A percentile compares a stretch with the other conserved stretches of the same genome.
Conservation (phyloP, 2,329 filamentous ascomycete species). For the Colletotrichum cordylinicola region DNA sequence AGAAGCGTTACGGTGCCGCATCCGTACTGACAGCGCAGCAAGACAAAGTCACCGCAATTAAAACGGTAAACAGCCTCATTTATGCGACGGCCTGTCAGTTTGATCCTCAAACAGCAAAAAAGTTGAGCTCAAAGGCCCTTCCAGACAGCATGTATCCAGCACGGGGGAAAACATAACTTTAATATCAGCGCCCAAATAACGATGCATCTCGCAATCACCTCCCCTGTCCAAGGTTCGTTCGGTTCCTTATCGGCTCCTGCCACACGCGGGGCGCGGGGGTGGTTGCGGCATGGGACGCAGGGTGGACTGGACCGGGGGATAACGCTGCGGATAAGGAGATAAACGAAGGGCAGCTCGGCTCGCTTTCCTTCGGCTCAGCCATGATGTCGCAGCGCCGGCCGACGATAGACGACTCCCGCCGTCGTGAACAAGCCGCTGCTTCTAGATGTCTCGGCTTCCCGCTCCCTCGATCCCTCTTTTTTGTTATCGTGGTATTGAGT, state of each 20-base stretch:
- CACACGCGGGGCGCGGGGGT: neutral
- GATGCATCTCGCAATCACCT: neutral
- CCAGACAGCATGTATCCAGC: neutral
- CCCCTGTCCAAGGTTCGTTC: neutral
- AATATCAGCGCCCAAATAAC: neutral
- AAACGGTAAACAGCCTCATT: neutral
- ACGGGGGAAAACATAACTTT: conserved; percentile 14
- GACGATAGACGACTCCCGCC: conserved; percentile 17
- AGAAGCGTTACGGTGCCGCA: neutral
- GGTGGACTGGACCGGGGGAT: neutral
- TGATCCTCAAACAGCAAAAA: neutral
- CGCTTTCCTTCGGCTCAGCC: conserved; percentile 40
- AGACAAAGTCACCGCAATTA: neutral
- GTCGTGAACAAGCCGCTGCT: neutral
- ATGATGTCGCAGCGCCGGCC: conserved; percentile 26
- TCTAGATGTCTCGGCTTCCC: conserved; percentile 8
- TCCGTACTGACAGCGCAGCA: neutral
- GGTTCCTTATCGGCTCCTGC: neutral
- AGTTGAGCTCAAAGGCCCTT: neutral
- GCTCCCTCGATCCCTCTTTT: neutral
- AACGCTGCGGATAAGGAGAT: neutral
- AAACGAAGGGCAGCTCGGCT: neutral
- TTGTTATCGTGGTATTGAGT: neutral
- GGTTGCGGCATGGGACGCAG: neutral
- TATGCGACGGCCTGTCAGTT: neutral